Conservation (phyloP, 805 yeast genomes). For the Ogataea nonfermentans region DNA sequence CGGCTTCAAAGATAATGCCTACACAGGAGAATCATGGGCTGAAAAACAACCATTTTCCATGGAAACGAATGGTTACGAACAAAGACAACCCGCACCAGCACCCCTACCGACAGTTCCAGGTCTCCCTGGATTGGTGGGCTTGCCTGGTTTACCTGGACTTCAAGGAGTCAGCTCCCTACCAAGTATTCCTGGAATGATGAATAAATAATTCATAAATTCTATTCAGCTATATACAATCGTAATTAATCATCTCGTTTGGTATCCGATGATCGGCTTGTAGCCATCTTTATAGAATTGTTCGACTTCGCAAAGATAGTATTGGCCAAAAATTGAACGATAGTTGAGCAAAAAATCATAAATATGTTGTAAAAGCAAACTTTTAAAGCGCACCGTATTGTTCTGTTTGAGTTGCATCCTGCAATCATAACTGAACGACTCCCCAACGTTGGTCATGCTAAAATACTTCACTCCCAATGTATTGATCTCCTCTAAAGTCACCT, state of each 20-base stretch:
- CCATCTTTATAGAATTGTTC: constrained; percentile 31
- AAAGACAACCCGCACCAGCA: constrained; percentile 4
- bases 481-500: constrained; percentile 36
- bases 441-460: constrained; percentile 35
- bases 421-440: constrained; percentile 35
- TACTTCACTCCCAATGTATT: constrained; percentile 26
- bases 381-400: constrained; percentile 29
- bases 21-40: constrained; percentile 45
- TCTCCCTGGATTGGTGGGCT: constrained; percentile 5
- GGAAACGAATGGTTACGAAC: constrained; percentile 7
- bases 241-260: neutral
- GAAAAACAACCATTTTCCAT: constrained; percentile 24
- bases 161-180: constrained; percentile 10
- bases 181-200: constrained; percentile 18
- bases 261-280: constrained; percentile 27
- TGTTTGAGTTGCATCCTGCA: constrained; percentile 30
- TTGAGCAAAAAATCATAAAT: constrained; percentile 33
- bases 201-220: constrained; percentile 1
- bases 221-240: constrained; percentile 5
- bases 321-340: constrained; percentile 36
- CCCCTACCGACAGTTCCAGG: neutral
- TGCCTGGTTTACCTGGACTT: constrained; percentile 10
- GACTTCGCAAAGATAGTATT: constrained; percentile 32
- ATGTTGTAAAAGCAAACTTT: constrained; percentile 26
- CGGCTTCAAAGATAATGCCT: constrained; percentile 78